phyloP scores from a whole-genome alignment of 768 basidiomycete species.

The Nevesoporus exiguus region DNA sequence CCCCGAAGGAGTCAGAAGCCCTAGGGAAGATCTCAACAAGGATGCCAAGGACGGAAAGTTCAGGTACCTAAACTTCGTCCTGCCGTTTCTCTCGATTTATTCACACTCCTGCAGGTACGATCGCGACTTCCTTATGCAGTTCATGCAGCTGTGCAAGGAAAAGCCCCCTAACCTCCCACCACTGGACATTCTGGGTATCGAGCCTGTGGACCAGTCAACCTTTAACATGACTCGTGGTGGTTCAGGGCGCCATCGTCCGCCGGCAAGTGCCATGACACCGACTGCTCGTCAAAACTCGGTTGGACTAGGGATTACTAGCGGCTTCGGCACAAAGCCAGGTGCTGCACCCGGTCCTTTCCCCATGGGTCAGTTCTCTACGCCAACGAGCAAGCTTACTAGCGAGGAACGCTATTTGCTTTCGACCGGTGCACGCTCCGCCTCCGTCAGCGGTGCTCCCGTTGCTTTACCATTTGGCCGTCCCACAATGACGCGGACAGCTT shows the following conservation, averaged over 20 bases:
- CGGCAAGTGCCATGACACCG: conserved; percentile 41
- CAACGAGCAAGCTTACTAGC: conserved; percentile 56
- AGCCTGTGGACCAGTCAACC: conserved; percentile 59
- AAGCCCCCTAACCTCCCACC: conserved; percentile 89
- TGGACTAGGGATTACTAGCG: conserved; percentile 40
- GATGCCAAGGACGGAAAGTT: conserved; percentile 86
- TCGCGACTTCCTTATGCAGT: conserved; percentile 95
- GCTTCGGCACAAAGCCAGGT: conserved; percentile 32
- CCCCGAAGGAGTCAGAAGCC: conserved; percentile 80
- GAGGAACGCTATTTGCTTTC: conserved; percentile 62
- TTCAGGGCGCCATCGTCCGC: conserved; percentile 57
- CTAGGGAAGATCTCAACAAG: conserved; percentile 79
- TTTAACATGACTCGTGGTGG: conserved; percentile 56
- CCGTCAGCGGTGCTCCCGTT: conserved; percentile 49
- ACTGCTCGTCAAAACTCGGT: conserved; percentile 47
- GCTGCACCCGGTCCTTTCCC: conserved; percentile 31
- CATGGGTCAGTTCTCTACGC: conserved; percentile 70
- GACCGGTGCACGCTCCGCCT: conserved; percentile 47
- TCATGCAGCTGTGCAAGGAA: conserved; percentile 92
- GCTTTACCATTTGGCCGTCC: conserved; percentile 52
- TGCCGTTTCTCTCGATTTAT: background rate
- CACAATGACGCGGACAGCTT: conserved; percentile 68
- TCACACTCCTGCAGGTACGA: conserved; percentile 66
- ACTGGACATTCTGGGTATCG: conserved; percentile 87
- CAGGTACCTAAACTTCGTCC: conserved; percentile 45